Conservation (phyloP, 1,284 basidiomycete species). For the Puccinia coronata region DNA sequence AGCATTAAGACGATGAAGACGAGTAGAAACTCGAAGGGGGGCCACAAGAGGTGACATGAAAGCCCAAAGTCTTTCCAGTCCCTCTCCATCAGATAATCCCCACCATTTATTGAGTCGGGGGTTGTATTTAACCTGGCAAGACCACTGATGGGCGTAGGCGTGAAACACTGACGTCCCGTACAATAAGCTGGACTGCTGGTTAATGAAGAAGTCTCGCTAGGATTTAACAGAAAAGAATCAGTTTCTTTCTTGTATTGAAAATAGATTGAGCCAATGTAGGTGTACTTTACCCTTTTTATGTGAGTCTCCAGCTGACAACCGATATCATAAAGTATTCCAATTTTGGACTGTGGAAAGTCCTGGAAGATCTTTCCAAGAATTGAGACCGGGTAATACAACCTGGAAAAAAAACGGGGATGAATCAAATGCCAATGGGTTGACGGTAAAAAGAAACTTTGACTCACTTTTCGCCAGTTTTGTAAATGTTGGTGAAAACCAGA, state of each 20-base stretch:
- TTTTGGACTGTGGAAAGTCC: background rate
- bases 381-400: constrained; percentile 15
- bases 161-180: constrained; percentile 29
- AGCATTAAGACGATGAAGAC: background rate
- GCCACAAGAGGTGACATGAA: background rate
- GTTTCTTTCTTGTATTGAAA: too few relatives aligned
- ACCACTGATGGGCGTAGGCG: constrained; percentile 14
- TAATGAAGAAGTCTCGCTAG: background rate
- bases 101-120: constrained; percentile 11
- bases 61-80: background rate
- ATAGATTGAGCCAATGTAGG: background rate
- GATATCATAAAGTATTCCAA: constrained; percentile 23
- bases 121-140: constrained; percentile 17
- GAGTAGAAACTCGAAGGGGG: background rate
- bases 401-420: too few relatives aligned
- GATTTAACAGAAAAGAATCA: background rate
- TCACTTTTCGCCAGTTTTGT: constrained; percentile 16
- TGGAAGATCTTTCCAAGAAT: background rate
- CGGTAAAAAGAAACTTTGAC: background rate
- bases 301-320: constrained; percentile 31
- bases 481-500: background rate
- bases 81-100: constrained; percentile 22
- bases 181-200: background rate
- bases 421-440: too few relatives aligned
- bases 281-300: constrained; percentile 26